Evolutionary conservation across 805 yeast genomes (phyloP).

Genomic region (Schwanniomyces pseudopolymorphus): DNA sequence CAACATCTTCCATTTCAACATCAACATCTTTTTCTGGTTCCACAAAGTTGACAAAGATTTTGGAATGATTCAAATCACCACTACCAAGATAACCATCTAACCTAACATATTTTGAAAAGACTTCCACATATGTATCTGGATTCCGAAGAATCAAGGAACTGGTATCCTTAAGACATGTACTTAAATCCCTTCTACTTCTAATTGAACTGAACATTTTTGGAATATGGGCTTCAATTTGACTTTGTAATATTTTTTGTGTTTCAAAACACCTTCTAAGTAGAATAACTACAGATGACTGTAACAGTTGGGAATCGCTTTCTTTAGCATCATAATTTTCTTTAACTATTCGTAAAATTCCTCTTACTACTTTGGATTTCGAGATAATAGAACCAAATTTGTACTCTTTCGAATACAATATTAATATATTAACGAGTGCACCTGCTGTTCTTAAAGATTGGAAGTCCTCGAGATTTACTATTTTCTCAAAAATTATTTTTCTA

Average conservation of each 20-base stretch:
- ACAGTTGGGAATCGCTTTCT: conserved; percentile 9
- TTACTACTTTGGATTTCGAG: conserved; percentile 47
- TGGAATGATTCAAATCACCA: conserved; percentile 15
- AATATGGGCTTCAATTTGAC: conserved; percentile 53
- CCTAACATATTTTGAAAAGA: conserved; percentile 40
- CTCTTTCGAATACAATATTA: conserved; percentile 53
- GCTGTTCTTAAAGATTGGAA: conserved; percentile 49
- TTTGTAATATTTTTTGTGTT: conserved; percentile 47
- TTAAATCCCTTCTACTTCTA: conserved; percentile 42
- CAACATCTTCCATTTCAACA: conserved; percentile 28
- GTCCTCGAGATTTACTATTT: conserved; percentile 39
- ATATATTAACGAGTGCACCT: conserved; percentile 50
- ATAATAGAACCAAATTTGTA: conserved; percentile 41
- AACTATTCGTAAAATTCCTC: conserved; percentile 46
- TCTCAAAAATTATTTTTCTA: conserved; percentile 39
- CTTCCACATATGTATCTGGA: conserved; percentile 49
- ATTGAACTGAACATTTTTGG: conserved; percentile 36
- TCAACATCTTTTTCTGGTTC: conserved; percentile 17
- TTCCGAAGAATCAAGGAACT: conserved; percentile 48
- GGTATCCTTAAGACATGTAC: conserved; percentile 48
- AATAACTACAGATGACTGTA: conserved; percentile 30
- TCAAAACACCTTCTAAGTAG: conserved; percentile 74
- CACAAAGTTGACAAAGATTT: conserved; percentile 18
- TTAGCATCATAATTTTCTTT: conserved; percentile 21
- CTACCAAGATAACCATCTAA: conserved; percentile 44